phyloP scores from a whole-genome alignment of 1,284 basidiomycete species.

The Melanopsichium pennsylvanicum region DNA sequence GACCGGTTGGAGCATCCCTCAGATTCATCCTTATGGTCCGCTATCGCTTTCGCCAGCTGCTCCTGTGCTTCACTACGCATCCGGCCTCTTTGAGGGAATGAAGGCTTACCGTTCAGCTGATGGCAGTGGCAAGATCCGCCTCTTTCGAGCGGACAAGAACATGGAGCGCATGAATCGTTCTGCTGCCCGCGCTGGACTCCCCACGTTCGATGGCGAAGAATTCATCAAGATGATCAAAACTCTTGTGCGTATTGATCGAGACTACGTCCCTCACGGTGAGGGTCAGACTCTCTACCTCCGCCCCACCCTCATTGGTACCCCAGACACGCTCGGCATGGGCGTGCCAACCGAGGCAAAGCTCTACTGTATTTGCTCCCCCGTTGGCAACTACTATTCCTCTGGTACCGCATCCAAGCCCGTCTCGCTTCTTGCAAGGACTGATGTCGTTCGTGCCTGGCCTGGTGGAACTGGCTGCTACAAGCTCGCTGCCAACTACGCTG shows the following conservation, averaged over 20 bases:
- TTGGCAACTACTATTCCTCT: conserved; percentile 53
- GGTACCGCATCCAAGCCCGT: conserved; percentile 47
- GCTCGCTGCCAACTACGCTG: conserved; percentile 76
- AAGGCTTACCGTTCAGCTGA: conserved; percentile 52
- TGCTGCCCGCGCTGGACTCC: conserved; percentile 45
- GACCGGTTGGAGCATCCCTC: conserved; percentile 81
- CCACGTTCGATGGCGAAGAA: conserved; percentile 47
- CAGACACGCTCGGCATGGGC: conserved; percentile 47
- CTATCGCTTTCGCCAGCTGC: conserved; percentile 48
- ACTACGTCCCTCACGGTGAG: conserved; percentile 38
- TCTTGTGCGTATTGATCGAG: conserved; percentile 40
- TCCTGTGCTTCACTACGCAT: conserved; percentile 46
- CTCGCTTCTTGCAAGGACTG: conserved; percentile 36
- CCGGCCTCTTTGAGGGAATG: conserved; percentile 49
- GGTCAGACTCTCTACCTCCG: conserved; percentile 50
- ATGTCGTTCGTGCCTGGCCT: conserved; percentile 76
- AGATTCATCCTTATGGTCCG: conserved; percentile 75
- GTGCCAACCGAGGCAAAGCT: conserved; percentile 47
- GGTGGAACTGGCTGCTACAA: conserved; percentile 94
- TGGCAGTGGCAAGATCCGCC: conserved; percentile 43
- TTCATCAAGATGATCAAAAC: conserved; percentile 52
- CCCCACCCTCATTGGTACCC: conserved; percentile 50
- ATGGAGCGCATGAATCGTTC: conserved; percentile 54
- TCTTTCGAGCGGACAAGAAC: conserved; percentile 52
- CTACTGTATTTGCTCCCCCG: conserved; percentile 54